These are phyloP conservation scores for Allodekkera sacchari DNA, from an alignment of 805 yeast species.

Conservation along the genomic window DNA sequence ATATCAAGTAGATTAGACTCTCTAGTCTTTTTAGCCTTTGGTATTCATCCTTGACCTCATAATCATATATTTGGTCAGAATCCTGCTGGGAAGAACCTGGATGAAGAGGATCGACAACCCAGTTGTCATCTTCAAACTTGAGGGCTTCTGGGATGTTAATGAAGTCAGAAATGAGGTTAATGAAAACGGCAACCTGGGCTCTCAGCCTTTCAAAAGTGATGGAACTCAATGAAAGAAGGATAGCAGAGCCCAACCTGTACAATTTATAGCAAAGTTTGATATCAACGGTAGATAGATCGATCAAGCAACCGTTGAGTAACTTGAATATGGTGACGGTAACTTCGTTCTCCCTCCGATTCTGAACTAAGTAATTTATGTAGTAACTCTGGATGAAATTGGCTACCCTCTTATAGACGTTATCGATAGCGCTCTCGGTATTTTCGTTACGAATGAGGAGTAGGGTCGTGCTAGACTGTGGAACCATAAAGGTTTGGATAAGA, in stretches of 20 bases:
- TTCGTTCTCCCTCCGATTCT: slow-evolving; percentile 17
- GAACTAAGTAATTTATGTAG: slow-evolving; percentile 9
- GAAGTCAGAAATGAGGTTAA: slow-evolving; percentile 35
- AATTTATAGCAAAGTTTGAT: slow-evolving; percentile 29
- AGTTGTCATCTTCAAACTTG: slow-evolving; percentile 16
- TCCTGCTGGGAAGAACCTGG: too few relatives aligned
- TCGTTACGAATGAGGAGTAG: slow-evolving; percentile 8
- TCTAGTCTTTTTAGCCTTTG: too few relatives aligned
- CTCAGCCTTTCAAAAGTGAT: slow-evolving; percentile 35
- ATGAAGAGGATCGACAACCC: slow-evolving; percentile 17
- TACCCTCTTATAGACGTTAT: slow-evolving; percentile 10
- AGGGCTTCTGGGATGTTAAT: slow-evolving; percentile 24
- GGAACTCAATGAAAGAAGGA: slow-evolving; percentile 27
- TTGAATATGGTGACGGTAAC: slow-evolving; percentile 26
- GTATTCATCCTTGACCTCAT: too few relatives aligned
- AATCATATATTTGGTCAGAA: too few relatives aligned
- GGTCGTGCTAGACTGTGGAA: slow-evolving; percentile 13
- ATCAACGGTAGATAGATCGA: slow-evolving; percentile 34
- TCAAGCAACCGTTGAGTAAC: slow-evolving; percentile 37
- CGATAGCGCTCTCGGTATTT: slow-evolving; percentile 1
- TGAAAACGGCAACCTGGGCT: slow-evolving; percentile 36
- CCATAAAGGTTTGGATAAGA: slow-evolving; percentile 11
- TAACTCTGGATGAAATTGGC: slow-evolving; percentile 9
- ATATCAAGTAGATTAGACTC: too few relatives aligned
- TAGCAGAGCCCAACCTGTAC: slow-evolving; percentile 30